Evolutionary conservation across 768 basidiomycete genomes (phyloP).

Genomic region (Imleria badia): DNA sequence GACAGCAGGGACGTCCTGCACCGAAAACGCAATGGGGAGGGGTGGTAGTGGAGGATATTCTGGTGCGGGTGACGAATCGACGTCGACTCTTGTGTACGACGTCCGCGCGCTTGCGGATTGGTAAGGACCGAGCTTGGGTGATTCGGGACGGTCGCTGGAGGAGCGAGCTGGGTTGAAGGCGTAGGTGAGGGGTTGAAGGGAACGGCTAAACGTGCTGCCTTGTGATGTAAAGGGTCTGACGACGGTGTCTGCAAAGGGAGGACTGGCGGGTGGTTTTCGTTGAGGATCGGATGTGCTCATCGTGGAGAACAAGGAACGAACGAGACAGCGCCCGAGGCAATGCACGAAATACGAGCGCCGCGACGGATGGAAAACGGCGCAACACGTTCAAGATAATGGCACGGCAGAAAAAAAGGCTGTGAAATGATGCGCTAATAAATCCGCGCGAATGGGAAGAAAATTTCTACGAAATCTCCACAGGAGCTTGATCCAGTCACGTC

Average conservation of each 20-base stretch:
- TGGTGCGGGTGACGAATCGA: slow-evolving; percentile 25
- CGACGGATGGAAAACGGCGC: no score
- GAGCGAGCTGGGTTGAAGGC: neutral
- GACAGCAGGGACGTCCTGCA: neutral
- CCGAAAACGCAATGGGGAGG: slow-evolving; percentile 12
- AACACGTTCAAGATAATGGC: no score
- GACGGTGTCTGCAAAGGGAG: slow-evolving; percentile 27
- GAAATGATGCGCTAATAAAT: no score
- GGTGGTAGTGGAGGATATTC: slow-evolving; percentile 27
- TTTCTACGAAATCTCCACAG: no score
- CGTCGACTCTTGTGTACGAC: slow-evolving; percentile 52
- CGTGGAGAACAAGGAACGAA: no score
- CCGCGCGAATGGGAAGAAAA: no score
- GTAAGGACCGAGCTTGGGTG: slow-evolving; percentile 20
- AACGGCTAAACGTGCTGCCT: slow-evolving; percentile 16
- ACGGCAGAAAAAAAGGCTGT: no score
- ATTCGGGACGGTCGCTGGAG: slow-evolving; percentile 18
- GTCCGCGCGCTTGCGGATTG: slow-evolving; percentile 49
- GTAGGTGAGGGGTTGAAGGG: slow-evolving; percentile 7
- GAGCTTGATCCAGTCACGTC: no score
- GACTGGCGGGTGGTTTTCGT: slow-evolving; percentile 9
- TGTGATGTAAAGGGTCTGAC: slow-evolving; percentile 32
- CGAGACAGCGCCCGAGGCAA: no score
- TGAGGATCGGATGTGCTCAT: no score
- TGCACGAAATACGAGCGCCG: no score